Conservation (phyloP, 768 basidiomycete genomes). For the Lactarius hatsudake region DNA sequence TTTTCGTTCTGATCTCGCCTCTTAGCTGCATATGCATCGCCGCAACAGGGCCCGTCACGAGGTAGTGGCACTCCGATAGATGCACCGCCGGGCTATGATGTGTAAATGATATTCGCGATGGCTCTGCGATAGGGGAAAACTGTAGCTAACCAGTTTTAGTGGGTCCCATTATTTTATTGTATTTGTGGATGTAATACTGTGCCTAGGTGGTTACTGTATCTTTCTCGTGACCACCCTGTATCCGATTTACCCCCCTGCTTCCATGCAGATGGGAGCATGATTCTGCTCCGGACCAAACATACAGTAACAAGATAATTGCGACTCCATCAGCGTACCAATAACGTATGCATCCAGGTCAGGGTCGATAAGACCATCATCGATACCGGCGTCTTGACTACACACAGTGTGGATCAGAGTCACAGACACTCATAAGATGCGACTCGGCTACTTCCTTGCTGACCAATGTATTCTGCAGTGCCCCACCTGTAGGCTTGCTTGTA, state of each 20-base stretch:
- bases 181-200: slow-evolving; percentile 1
- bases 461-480: not conserved
- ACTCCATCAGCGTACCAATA: not conserved
- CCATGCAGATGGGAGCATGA: not conserved
- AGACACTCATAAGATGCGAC: not conserved
- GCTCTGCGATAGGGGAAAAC: not conserved
- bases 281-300: not conserved
- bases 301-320: not conserved
- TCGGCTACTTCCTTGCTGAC: not conserved
- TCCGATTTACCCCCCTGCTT: not conserved
- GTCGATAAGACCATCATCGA: not conserved
- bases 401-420: not conserved
- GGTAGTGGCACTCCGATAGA: slow-evolving; percentile 29
- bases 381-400: not conserved
- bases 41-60: slow-evolving; percentile 21
- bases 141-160: slow-evolving; percentile 9
- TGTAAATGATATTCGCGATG: slow-evolving; percentile 19
- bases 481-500: not conserved
- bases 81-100: slow-evolving; percentile 33
- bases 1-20: not conserved
- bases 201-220: slow-evolving; percentile 6
- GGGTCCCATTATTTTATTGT: slow-evolving; percentile 4
- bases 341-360: not conserved
- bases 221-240: not conserved
- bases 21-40: slow-evolving; percentile 29